Evolutionary conservation across 2,329 filamentous ascomycete species (phyloP).

Genomic region (Neophaeococcomyces aloes): DNA sequence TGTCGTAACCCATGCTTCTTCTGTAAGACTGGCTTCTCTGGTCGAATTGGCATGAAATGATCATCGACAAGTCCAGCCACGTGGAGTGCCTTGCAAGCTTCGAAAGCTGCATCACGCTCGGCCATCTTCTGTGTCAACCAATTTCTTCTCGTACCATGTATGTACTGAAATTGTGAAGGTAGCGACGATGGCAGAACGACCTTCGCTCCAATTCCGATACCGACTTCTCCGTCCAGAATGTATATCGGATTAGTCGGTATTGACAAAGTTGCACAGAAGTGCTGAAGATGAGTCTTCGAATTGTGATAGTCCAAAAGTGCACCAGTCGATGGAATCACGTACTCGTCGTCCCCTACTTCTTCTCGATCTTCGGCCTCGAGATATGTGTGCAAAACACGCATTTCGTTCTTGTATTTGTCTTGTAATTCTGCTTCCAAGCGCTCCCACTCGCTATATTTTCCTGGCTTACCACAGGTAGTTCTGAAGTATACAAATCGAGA

Average conservation of each 20-base stretch:
- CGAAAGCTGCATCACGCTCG: constrained; percentile 70
- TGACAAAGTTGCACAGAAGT: constrained; percentile 60
- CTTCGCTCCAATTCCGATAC: constrained; percentile 35
- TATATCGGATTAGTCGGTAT: constrained; percentile 58
- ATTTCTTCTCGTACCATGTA: constrained; percentile 34
- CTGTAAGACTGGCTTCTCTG: constrained; percentile 15
- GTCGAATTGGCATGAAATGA: constrained; percentile 56
- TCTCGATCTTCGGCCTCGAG: constrained; percentile 41
- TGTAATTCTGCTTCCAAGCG: constrained; percentile 64
- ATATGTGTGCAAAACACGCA: constrained; percentile 35
- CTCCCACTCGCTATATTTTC: constrained; percentile 47
- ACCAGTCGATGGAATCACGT: constrained; percentile 26
- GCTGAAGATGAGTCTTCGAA: constrained; percentile 64
- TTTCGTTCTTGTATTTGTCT: constrained; percentile 39
- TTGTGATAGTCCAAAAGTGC: constrained; percentile 63
- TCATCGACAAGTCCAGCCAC: constrained; percentile 63
- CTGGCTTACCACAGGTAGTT: constrained; percentile 23
- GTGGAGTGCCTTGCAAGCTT: constrained; percentile 64
- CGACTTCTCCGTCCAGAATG: constrained; percentile 35
- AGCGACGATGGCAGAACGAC: constrained; percentile 64
- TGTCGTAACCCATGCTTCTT: constrained; percentile 9
- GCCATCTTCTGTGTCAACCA: constrained; percentile 67
- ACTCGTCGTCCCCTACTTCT: constrained; percentile 30
- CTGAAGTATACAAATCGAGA: constrained; percentile 48
- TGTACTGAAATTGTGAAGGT: constrained; percentile 48